Evolutionary conservation across 257 asterid genomes (phyloP).

Genomic region (Solanum chiquidenum): DNA sequence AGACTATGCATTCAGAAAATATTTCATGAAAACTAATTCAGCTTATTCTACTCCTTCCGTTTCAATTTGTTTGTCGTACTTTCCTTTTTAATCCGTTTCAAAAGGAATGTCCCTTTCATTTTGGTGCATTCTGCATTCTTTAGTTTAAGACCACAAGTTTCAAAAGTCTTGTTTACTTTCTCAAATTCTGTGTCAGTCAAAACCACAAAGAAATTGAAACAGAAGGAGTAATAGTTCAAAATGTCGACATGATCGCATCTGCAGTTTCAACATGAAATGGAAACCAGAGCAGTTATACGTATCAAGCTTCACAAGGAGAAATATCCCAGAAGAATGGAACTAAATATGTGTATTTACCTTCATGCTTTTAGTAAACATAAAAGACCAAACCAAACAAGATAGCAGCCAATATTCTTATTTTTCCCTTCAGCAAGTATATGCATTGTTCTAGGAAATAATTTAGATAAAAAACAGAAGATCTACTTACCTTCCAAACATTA

Average conservation of each 20-base stretch:
- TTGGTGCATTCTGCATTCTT: not conserved
- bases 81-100: not conserved
- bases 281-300: not conserved
- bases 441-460: not conserved
- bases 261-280: not conserved
- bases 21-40: not conserved
- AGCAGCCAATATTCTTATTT: not conserved
- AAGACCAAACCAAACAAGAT: not conserved
- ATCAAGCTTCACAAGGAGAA: not conserved
- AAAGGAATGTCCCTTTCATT: not conserved
- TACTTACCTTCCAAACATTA: slow-evolving; percentile 65
- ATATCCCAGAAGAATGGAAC: not conserved
- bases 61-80: not conserved
- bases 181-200: not conserved
- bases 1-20: not conserved
- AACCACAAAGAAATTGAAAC: not conserved
- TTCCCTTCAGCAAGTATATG: not conserved
- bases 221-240: not conserved
- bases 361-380: not conserved
- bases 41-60: not conserved
- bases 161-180: not conserved
- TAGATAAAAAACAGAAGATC: not conserved
- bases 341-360: not conserved
- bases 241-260: not conserved
- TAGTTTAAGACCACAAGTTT: not conserved